Percentiles rank a stretch among this genome's conserved stretches.
These are phyloP conservation scores for Theobroma grandiflorum DNA, from an alignment of 441 rosid species.

Conservation along the genomic window DNA sequence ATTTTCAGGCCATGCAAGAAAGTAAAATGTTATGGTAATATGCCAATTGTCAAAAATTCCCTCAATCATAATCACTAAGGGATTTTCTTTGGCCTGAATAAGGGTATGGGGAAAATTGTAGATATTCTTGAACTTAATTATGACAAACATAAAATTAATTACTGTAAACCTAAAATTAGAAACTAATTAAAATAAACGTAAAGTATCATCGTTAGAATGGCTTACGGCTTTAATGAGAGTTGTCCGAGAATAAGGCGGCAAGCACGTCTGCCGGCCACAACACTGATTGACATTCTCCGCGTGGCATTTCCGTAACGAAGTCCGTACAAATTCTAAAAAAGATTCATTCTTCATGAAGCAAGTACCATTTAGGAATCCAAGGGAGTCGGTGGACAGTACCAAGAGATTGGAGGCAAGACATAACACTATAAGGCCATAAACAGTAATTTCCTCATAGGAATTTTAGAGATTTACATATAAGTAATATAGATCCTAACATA, in stretches of 20 bases:
- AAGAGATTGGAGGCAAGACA: background rate
- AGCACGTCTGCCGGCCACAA: background rate
- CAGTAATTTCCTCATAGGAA: background rate
- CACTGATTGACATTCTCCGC: background rate
- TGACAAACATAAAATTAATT: background rate
- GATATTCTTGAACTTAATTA: constrained; percentile 10
- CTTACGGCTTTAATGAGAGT: background rate
- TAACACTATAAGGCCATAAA: background rate
- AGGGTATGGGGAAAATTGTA: background rate
- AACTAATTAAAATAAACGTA: background rate
- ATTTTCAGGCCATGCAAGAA: constrained; percentile 9
- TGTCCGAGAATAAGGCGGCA: constrained; percentile 10
- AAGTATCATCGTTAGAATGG: background rate
- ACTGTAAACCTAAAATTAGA: background rate
- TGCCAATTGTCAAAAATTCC: constrained; percentile 13
- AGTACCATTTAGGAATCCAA: background rate
- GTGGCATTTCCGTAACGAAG: constrained; percentile 5
- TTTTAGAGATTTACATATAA: background rate
- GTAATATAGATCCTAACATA: background rate
- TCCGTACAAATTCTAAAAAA: background rate
- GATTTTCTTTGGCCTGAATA: constrained; percentile 6
- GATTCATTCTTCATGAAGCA: background rate
- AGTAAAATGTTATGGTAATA: background rate
- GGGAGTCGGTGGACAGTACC: background rate
- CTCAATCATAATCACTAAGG: constrained; percentile 14